Evolutionary conservation across 306 rosid species (phyloP).

Genomic region (peach (Prunus persica)): Prunus_persica_NCBIv2 NC_034010.1:26899501-26900000

Average conservation of each 20-base stretch:
- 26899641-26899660: constrained; percentile 93
- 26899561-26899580: constrained; percentile 99
- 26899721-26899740: no score
- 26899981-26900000: not conserved
- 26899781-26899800: constrained; percentile 61
- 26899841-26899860: constrained; percentile 78
- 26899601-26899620: constrained; percentile 81
- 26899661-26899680: constrained; percentile 95
- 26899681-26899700: constrained; percentile 78
- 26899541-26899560: constrained; percentile 98
- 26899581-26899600: constrained; percentile 77
- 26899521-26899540: constrained; percentile 85
- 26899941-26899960: constrained; percentile 46
- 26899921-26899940: constrained; percentile 98
- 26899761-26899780: constrained; percentile 4
- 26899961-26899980: not conserved
- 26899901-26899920: constrained; percentile 78
- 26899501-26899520: constrained; percentile 68
- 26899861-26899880: constrained; percentile 92
- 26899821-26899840: constrained; percentile 70
- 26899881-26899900: constrained; percentile 87
- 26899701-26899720: not conserved
- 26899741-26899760: no score
- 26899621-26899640: constrained; percentile 93
- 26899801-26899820: constrained; percentile 82